Percentiles rank a stretch among this genome's conserved stretches.
These are phyloP conservation scores for Acanthamoeba royreba DNA, from an alignment of 208 protist genomes.

Conservation along the genomic window DNA sequence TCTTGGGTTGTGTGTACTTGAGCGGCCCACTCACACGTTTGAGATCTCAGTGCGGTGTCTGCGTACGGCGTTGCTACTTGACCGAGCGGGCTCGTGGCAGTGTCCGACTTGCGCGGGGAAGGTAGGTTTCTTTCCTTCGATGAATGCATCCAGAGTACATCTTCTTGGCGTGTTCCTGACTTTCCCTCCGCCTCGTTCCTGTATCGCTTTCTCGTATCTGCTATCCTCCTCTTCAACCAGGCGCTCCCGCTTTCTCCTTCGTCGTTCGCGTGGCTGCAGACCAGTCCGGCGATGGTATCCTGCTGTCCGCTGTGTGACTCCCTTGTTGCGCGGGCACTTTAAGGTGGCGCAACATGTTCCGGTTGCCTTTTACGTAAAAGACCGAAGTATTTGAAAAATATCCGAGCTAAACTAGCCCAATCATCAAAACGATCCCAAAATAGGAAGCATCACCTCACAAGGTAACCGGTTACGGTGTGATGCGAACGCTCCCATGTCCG, in stretches of 20 bases:
- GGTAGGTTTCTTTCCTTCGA: not conserved
- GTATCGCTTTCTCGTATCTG: not conserved
- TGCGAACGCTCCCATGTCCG: too few relatives aligned
- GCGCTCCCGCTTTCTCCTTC: not conserved
- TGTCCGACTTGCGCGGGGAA: not conserved
- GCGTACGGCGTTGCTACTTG: not conserved
- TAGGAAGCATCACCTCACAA: too few relatives aligned
- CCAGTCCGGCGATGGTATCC: not conserved
- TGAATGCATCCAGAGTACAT: too few relatives aligned
- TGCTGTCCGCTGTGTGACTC: constrained; percentile 4
- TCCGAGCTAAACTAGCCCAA: too few relatives aligned
- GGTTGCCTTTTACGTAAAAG: too few relatives aligned
- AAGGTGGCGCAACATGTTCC: not conserved
- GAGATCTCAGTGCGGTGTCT: not conserved
- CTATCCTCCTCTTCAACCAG: not conserved
- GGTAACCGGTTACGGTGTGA: too few relatives aligned
- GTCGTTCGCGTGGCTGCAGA: not conserved
- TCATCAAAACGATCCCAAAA: too few relatives aligned
- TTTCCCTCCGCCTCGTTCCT: not conserved
- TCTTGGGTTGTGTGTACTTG: not conserved
- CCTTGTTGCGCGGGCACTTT: not conserved
- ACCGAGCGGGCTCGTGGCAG: not conserved
- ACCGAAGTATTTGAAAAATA: not conserved
- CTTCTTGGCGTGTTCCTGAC: not conserved
- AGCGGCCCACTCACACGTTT: too few relatives aligned